Evolutionary conservation across 805 yeast genomes (phyloP).

Genomic region (Phaffomyces thermotolerans): DNA sequence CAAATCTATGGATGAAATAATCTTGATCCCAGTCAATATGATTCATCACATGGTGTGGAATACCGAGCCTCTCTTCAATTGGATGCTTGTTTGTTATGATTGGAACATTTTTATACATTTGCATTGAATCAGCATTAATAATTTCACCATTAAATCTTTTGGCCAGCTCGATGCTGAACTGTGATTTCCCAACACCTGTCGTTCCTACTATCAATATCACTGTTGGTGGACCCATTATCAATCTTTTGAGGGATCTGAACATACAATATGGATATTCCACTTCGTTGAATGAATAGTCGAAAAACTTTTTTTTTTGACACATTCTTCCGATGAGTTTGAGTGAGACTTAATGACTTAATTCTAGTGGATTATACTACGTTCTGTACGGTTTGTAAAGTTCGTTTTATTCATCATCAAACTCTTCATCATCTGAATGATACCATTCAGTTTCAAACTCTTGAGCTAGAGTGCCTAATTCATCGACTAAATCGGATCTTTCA

Average conservation of each 20-base stretch:
- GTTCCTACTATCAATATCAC: constrained; percentile 78
- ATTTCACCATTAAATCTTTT: constrained; percentile 74
- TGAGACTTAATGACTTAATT: too few species aligned
- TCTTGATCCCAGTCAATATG: constrained; percentile 77
- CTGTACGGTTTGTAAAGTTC: not conserved
- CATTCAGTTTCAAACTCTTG: constrained; percentile 47
- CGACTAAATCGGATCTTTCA: constrained; percentile 48
- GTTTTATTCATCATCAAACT: constrained; percentile 31
- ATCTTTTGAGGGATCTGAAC: constrained; percentile 5
- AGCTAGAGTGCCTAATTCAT: constrained; percentile 37
- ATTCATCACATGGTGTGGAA: constrained; percentile 83
- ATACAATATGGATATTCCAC: not conserved
- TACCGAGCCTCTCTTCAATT: constrained; percentile 58
- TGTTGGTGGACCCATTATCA: constrained; percentile 23
- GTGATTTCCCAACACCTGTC: constrained; percentile 95
- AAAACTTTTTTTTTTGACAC: not conserved
- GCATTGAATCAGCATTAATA: constrained; percentile 97
- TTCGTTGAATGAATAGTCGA: not conserved
- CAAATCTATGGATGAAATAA: constrained; percentile 74
- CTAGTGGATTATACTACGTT: too few species aligned
- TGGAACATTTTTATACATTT: constrained; percentile 68
- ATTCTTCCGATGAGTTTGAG: not conserved
- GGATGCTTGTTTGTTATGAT: constrained; percentile 93
- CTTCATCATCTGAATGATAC: constrained; percentile 29
- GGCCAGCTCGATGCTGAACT: constrained; percentile 74